Evolutionary conservation across 768 basidiomycete genomes (phyloP).

Genomic region (Pholiota microspora): DNA sequence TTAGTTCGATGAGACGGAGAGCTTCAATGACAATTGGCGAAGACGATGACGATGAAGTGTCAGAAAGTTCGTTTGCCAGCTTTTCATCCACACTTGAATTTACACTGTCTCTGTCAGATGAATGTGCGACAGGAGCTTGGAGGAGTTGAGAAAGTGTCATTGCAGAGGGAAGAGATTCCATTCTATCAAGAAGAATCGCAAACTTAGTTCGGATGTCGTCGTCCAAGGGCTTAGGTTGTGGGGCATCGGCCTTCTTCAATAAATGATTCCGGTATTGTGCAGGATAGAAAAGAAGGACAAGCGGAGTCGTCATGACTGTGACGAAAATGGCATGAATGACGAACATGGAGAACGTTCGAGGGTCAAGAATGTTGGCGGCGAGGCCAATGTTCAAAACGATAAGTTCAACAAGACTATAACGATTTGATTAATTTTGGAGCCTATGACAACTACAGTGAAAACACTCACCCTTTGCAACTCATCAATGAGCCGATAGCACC

Average conservation of each 20-base stretch:
- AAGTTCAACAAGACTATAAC: conserved; percentile 70
- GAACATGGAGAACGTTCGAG: conserved; percentile 84
- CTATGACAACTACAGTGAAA: neutral
- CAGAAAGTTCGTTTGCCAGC: conserved; percentile 1
- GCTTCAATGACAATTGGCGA: conserved; percentile 57
- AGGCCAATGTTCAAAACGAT: conserved; percentile 92
- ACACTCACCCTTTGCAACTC: conserved; percentile 81
- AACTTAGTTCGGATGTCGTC: conserved; percentile 57
- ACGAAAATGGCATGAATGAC: conserved; percentile 76
- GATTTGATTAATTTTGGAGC: neutral
- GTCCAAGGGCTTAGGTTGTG: conserved; percentile 11
- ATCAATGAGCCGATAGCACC: conserved; percentile 85
- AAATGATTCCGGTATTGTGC: conserved; percentile 46
- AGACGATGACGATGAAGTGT: neutral
- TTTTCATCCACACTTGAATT: conserved; percentile 23
- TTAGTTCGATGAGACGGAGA: conserved; percentile 88
- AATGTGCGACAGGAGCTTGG: conserved; percentile 19
- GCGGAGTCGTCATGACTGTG: conserved; percentile 83
- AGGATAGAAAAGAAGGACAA: conserved; percentile 79
- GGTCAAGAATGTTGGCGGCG: conserved; percentile 58
- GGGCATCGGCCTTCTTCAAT: conserved; percentile 17
- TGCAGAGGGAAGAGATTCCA: conserved; percentile 77
- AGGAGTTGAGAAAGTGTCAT: conserved; percentile 83
- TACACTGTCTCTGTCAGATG: neutral
- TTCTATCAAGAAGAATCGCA: conserved; percentile 72